A percentile compares a stretch with the other conserved stretches of the same genome.
phyloP scores from a whole-genome alignment of 331 rosid species.

The Phaseolus coccineus region DNA sequence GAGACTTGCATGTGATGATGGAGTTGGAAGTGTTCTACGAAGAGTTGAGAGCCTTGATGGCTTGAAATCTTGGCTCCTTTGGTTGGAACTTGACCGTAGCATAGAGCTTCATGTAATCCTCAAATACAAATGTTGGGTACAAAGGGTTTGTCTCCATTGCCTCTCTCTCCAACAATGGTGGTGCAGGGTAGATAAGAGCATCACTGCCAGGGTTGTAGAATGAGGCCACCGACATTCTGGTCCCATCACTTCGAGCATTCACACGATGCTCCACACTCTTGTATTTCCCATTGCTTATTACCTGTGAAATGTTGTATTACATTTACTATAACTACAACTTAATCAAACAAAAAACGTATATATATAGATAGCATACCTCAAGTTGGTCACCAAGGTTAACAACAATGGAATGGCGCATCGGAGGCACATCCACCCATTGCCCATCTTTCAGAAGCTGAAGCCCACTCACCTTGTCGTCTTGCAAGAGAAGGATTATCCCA shows the following conservation, averaged over 20 bases:
- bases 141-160: conserved; percentile 49
- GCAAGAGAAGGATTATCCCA: conserved; percentile 79
- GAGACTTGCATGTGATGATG: not conserved
- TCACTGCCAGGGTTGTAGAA: conserved; percentile 77
- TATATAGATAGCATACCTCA: conserved; percentile 47
- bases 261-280: conserved; percentile 83
- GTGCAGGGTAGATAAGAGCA: conserved; percentile 74
- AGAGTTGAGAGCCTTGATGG: conserved; percentile 53
- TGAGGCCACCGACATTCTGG: conserved; percentile 76
- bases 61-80: conserved; percentile 80
- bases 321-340: not conserved
- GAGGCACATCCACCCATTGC: conserved; percentile 79
- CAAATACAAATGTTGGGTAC: conserved; percentile 77
- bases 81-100: conserved; percentile 62
- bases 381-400: conserved; percentile 81
- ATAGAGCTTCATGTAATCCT: conserved; percentile 79
- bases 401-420: conserved; percentile 78
- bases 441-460: conserved; percentile 79
- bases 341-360: not conserved
- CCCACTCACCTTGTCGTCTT: conserved; percentile 78
- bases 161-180: conserved; percentile 59
- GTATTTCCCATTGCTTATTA: conserved; percentile 74
- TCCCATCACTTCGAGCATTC: conserved; percentile 61
- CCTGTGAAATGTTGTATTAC: conserved; percentile 42
- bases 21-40: conserved; percentile 37